phyloP scores from a whole-genome alignment of 306 rosid species.

The Delonix regia region DNA sequence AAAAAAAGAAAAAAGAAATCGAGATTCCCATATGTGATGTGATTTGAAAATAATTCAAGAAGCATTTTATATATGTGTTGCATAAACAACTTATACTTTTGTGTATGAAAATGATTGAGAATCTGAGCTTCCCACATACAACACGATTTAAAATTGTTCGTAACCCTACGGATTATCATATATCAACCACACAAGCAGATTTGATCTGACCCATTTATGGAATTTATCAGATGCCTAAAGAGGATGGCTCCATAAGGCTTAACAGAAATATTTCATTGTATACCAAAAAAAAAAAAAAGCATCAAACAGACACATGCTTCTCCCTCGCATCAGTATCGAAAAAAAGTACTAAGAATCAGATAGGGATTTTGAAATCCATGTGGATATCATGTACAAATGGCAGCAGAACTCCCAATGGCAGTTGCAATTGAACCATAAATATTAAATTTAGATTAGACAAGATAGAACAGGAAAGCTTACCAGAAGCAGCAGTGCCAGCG shows the following conservation, averaged over 20 bases:
- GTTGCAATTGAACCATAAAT: not conserved
- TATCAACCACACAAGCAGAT: not conserved
- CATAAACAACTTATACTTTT: not conserved
- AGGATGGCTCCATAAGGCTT: not conserved
- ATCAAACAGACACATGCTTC: not conserved
- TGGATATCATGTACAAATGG: not conserved
- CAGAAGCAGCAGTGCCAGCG: slow-evolving; percentile 92
- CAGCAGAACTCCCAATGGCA: not conserved
- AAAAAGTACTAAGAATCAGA: not conserved
- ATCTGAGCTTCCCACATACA: not conserved
- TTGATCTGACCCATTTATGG: not conserved
- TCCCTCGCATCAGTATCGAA: not conserved
- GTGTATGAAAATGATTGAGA: not conserved
- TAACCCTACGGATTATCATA: not conserved
- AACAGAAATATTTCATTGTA: not conserved
- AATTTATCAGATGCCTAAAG: not conserved
- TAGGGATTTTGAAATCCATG: not conserved
- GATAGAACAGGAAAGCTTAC: slow-evolving; percentile 25
- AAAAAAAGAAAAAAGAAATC: too few relatives aligned
- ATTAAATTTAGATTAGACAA: not conserved
- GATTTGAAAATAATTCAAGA: not conserved
- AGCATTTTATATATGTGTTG: not conserved
- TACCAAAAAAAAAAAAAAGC: not conserved
- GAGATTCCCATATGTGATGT: slow-evolving; percentile 5
- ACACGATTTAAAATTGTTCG: not conserved